Base-by-base conservation (phyloP, 1,139 yeast species). In the Martiniozyma asiatica region DNA sequence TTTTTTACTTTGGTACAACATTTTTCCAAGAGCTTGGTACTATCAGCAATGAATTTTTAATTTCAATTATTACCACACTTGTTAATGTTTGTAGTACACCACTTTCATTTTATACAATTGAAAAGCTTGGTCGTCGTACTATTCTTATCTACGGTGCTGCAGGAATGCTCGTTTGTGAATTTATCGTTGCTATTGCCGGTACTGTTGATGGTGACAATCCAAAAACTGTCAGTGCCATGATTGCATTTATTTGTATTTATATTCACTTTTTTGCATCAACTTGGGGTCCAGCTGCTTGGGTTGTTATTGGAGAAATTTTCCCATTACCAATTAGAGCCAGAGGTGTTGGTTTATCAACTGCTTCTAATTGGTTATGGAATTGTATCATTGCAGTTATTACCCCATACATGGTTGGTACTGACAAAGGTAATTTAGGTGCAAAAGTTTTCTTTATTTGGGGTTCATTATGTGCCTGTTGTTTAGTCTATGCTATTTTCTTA, bases 401-500 rank as follows among this genome's bases (percentile, higher is more conserved):
- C 17, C 55, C 54, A 33, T 50, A 50, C 43, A 48, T 49, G 55
- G 77, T 73, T 38, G 79, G 73, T 52, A 51, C 65, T 14, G 76
- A 73, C 26, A 51, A 60, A 31, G 79, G 74, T 42, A 65, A 73
- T 48, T 58, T 77, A 40, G 74, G 77, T 14, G 62, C 73, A 35
- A 73, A 68, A 47, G 82, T 77, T 30, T 76, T 76, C 59, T 77
- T 75, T 55, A 70, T 77, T 44, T 76, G 84, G 82, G 73, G 73
- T 37, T 59, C 74, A 3, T 49, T 59, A 22, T 44, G 48, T 35
- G 22, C 39, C 3, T 35, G 42, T 25, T 45, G 51, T 34, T 36
- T 47, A 49, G 56, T 63, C 45, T 67, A 58, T 45, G 66, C 66
- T 27, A 60, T 61, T 55, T 60, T 65, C 54, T 59, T 59, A 40